Conservation (phyloP, 495 filamentous ascomycete genomes). For the Penicillium macrosclerotiorum region DNA sequence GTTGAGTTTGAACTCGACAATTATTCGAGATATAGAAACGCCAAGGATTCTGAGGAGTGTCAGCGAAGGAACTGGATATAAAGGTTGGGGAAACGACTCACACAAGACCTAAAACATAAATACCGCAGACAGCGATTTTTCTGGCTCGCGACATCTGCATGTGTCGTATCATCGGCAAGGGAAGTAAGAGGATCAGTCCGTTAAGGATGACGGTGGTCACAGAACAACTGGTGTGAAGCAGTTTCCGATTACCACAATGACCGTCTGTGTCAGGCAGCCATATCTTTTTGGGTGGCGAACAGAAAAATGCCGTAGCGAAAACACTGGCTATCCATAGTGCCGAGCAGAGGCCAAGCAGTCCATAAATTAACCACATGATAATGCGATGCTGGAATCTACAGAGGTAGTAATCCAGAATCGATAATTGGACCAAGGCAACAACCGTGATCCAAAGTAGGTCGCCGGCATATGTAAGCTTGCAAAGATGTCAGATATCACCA, state of each 20-base stretch:
- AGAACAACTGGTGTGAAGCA: slow-evolving; percentile 10
- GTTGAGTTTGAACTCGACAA: slow-evolving; percentile 6
- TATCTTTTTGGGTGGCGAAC: slow-evolving; percentile 12
- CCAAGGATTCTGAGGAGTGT: slow-evolving; percentile 8
- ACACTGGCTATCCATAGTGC: slow-evolving; percentile 16
- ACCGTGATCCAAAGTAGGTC: slow-evolving; percentile 20
- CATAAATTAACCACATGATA: slow-evolving; percentile 11
- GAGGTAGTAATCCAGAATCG: slow-evolving; percentile 22
- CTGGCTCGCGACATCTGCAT: slow-evolving; percentile 6
- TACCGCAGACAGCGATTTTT: slow-evolving; percentile 6
- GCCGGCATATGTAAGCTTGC: slow-evolving; percentile 20
- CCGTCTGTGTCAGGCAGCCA: slow-evolving; percentile 12
- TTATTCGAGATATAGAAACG: slow-evolving; percentile 15
- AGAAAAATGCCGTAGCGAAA: slow-evolving; percentile 19
- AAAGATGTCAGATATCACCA: slow-evolving; percentile 11
- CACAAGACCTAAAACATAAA: slow-evolving; percentile 13
- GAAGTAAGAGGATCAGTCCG: slow-evolving; percentile 12
- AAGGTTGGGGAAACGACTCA: slow-evolving; percentile 2
- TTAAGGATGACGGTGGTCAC: slow-evolving; percentile 13
- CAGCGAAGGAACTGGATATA: neutral
- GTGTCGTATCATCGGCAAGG: slow-evolving; percentile 6
- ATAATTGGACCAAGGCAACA: slow-evolving; percentile 16
- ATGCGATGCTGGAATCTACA: slow-evolving; percentile 8
- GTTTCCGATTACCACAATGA: slow-evolving; percentile 15
- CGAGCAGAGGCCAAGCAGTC: slow-evolving; percentile 11